Evolutionary conservation across 352 stramenopile genomes (phyloP).

Genomic region (Halophytophthora batemanensis): DNA sequence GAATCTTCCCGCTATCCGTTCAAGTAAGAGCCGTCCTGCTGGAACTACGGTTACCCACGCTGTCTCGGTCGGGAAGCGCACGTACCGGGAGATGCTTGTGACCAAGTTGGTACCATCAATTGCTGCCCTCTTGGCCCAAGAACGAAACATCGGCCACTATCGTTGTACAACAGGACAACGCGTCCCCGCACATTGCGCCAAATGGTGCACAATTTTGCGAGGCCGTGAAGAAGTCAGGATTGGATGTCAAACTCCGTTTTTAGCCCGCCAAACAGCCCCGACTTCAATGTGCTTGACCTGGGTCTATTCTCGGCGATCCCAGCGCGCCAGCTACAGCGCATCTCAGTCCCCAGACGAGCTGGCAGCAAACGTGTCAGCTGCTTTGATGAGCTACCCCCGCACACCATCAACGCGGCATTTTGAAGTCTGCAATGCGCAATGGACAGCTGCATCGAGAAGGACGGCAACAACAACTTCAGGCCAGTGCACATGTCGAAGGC

Average conservation of each 20-base stretch:
- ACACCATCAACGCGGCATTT: neutral
- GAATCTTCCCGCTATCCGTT: neutral
- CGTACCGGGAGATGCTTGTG: constrained; percentile 1
- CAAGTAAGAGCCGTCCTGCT: constrained; percentile 1
- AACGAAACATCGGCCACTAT: neutral
- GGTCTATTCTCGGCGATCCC: constrained; percentile 5
- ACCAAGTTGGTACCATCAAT: constrained; percentile 6
- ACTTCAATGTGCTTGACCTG: constrained; percentile 7
- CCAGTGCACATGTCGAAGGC: neutral
- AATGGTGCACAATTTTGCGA: neutral
- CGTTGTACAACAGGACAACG: constrained; percentile 5
- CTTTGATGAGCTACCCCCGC: neutral
- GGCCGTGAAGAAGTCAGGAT: neutral
- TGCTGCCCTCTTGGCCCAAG: constrained; percentile 1
- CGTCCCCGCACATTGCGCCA: neutral
- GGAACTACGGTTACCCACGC: neutral
- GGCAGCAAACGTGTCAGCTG: too few relatives aligned
- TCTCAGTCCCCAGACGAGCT: too few relatives aligned
- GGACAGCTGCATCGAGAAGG: neutral
- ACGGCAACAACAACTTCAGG: neutral
- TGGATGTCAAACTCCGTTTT: neutral
- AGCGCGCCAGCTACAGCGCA: neutral
- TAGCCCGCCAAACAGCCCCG: constrained; percentile 5
- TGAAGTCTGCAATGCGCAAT: neutral
- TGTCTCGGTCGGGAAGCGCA: neutral